Evolutionary conservation across 108 stramenopile species (phyloP), one percentile per base, ranked within the genome.

Genomic region (Epipyxis sp.): DNA sequence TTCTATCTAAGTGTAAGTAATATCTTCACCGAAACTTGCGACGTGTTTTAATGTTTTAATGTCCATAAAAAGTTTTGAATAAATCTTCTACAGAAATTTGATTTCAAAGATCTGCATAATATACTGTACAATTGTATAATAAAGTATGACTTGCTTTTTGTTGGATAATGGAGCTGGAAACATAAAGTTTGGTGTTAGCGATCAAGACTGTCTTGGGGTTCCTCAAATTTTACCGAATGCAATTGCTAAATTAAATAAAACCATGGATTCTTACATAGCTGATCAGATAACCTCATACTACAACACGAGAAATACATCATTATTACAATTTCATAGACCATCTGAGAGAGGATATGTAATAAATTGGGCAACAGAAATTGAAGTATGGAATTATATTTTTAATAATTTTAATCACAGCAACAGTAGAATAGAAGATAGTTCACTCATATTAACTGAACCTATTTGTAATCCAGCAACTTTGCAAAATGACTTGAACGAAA

Each of bases 301-400:
- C n/a, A n/a, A n/a, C n/a, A n/a, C n/a, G n/a, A 25, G 62, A 16
- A 81, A 85, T 0, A 82, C 80, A 3, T 68, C 82, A 29, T 81
- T 79, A 59, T 27, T 86, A 35, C 39, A 50, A 30, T 82, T 79
- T 79, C 40, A 43, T 44, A 62, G 85, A 27, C 84, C 85, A 10
- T 82, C 80, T 69, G 85, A 86, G 25, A 58, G 85, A 0, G 85
- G 85, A 0, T 86, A 86, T 27, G 34, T 86, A 0, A 82, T 42
- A 45, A 83, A 86, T 67, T 86, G 85, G 85, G 77, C 82, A 45
- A 40, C 62, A 13, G 84, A 86, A 42, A 35, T 80, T 43, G 81
- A 86, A 44, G 79, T 85, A 3, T 74, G 71, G 44, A 20, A 10
- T 27, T 34, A 42, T 37, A 3, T 74, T 43, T 74, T 46, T 39